Evolutionary conservation across 2,329 filamentous ascomycete species (phyloP).

Genomic region (Ascochyta clinopodiicola): DNA sequence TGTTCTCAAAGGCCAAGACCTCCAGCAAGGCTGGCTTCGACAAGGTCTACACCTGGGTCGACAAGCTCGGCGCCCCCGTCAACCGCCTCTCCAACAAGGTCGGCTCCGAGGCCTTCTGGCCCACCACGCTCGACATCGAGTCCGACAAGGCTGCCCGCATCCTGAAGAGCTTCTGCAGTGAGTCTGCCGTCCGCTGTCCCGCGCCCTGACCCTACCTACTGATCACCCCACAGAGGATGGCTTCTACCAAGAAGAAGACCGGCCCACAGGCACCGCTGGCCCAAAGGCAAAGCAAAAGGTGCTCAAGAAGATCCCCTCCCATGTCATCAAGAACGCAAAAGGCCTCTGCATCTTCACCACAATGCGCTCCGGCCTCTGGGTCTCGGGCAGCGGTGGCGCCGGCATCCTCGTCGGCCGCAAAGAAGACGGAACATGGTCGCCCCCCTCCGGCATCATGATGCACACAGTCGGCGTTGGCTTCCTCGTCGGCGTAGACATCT

Average conservation of each 20-base stretch:
- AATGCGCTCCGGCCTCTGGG: constrained; percentile 91
- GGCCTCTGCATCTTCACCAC: constrained; percentile 94
- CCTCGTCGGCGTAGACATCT: constrained; percentile 89
- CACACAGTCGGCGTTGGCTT: constrained; percentile 91
- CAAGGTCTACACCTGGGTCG: constrained; percentile 71
- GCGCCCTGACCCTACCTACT: constrained; percentile 14
- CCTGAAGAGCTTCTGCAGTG: constrained; percentile 87
- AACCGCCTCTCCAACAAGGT: constrained; percentile 83
- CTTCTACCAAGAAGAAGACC: constrained; percentile 67
- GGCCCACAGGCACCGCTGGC: constrained; percentile 53
- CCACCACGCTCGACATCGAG: constrained; percentile 83
- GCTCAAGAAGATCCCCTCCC: constrained; percentile 82
- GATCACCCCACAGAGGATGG: constrained; percentile 62
- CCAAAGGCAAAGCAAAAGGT: constrained; percentile 68
- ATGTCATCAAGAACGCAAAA: constrained; percentile 85
- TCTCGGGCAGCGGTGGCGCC: constrained; percentile 88
- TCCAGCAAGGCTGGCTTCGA: constrained; percentile 64
- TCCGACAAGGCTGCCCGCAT: constrained; percentile 91
- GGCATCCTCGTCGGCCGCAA: constrained; percentile 85
- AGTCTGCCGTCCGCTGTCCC: constrained; percentile 46
- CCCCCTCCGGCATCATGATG: constrained; percentile 87
- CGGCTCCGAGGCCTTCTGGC: constrained; percentile 84
- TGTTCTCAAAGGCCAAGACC: constrained; percentile 47
- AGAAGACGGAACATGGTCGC: constrained; percentile 87
- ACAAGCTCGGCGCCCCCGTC: constrained; percentile 76